A percentile compares a stretch with the other conserved stretches of the same genome.
Conservation (phyloP, 768 basidiomycete species). For the Boletus reticulatus region DNA sequence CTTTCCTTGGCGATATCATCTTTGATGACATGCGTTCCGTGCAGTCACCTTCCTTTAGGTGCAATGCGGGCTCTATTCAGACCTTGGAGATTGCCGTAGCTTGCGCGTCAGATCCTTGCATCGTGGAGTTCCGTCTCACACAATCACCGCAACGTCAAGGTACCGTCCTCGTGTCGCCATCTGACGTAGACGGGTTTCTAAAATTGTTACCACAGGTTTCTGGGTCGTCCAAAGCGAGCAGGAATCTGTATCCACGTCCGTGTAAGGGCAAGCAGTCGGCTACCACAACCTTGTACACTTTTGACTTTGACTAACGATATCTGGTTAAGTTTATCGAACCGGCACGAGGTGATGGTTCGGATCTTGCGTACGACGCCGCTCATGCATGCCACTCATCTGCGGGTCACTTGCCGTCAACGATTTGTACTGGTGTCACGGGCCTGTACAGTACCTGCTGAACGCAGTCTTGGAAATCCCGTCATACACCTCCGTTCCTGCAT, state of each 20-base stretch:
- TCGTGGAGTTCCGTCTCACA: conserved; percentile 20
- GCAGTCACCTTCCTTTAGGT: conserved; percentile 14
- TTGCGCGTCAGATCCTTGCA: conserved; percentile 20
- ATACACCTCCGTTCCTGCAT: neutral
- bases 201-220: conserved; percentile 10
- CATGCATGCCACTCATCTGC: neutral
- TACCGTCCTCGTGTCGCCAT: conserved; percentile 2
- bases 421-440: neutral
- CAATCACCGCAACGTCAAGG: conserved; percentile 20
- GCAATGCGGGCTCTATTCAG: conserved; percentile 15
- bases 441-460: neutral
- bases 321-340: neutral
- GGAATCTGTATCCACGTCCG: neutral
- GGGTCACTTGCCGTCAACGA: neutral
- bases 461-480: neutral
- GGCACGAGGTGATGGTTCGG: neutral
- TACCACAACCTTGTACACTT: neutral
- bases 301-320: neutral
- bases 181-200: neutral
- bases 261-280: neutral
- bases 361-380: neutral
- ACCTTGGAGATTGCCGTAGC: conserved; percentile 22
- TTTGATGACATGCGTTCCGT: conserved; percentile 5
- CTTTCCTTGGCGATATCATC: conserved; percentile 18
- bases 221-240: conserved; percentile 20